Evolutionary conservation across 441 rosid species (phyloP).

Genomic region (Euphorbia celastroides): DNA sequence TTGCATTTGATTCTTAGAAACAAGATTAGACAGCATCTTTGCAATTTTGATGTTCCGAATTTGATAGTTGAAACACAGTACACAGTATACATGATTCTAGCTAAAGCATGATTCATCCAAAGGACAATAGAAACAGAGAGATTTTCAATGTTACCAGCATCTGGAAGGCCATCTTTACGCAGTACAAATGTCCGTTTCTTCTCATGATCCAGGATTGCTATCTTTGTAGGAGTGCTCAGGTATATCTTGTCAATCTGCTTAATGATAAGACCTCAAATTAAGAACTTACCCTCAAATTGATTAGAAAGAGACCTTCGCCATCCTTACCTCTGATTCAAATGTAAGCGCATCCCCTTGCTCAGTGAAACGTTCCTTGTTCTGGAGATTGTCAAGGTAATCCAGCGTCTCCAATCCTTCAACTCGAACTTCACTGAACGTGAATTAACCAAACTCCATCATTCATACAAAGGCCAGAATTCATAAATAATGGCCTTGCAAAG

Average conservation of each 20-base stretch:
- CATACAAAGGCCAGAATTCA: too few species aligned
- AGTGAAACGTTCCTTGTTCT: slow-evolving; percentile 73
- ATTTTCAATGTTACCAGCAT: slow-evolving; percentile 57
- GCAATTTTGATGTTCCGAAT: neutral
- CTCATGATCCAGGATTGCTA: slow-evolving; percentile 85
- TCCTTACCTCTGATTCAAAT: slow-evolving; percentile 70
- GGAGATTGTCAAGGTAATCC: slow-evolving; percentile 85
- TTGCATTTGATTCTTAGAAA: too few species aligned
- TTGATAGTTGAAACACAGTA: neutral
- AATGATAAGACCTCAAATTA: slow-evolving; percentile 14
- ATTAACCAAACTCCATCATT: neutral
- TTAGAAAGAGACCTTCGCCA: neutral
- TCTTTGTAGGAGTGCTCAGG: slow-evolving; percentile 84
- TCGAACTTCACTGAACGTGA: slow-evolving; percentile 65
- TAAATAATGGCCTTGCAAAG: neutral
- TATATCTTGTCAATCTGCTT: slow-evolving; percentile 72
- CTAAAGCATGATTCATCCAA: slow-evolving; percentile 6
- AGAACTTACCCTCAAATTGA: slow-evolving; percentile 2
- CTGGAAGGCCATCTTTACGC: slow-evolving; percentile 92
- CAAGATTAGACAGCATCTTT: neutral
- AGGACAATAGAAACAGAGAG: slow-evolving; percentile 6
- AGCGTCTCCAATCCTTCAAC: slow-evolving; percentile 85
- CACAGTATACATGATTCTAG: neutral
- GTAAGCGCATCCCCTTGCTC: slow-evolving; percentile 95
- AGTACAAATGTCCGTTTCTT: slow-evolving; percentile 85